Conservation (phyloP, 2,329 filamentous ascomycete species). For the Aureobasidium vineae region DNA sequence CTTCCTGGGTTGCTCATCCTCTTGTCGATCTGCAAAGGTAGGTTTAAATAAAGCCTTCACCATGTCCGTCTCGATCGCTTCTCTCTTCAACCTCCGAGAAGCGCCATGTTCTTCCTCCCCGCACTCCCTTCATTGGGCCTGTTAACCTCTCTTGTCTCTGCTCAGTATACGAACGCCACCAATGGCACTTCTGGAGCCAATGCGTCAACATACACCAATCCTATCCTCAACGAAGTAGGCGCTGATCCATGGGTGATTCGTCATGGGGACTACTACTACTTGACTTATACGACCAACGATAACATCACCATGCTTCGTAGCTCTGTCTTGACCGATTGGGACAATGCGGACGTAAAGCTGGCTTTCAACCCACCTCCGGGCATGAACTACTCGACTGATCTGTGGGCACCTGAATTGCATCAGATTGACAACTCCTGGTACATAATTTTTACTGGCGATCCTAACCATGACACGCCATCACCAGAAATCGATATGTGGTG, state of each 20-base stretch:
- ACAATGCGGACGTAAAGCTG: constrained; percentile 45
- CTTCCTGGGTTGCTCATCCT: background rate
- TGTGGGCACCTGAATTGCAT: constrained; percentile 55
- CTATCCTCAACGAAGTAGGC: constrained; percentile 43
- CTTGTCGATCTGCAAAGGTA: constrained; percentile 2
- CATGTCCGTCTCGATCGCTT: background rate
- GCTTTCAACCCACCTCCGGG: constrained; percentile 46
- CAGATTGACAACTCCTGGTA: constrained; percentile 50
- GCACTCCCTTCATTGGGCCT: background rate
- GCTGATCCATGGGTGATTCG: constrained; percentile 50
- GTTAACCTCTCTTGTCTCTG: background rate
- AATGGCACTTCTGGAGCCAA: background rate
- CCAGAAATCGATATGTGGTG: constrained; percentile 51
- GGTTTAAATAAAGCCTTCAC: background rate
- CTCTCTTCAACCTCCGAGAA: background rate
- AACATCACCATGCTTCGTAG: constrained; percentile 48
- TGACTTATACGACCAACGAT: constrained; percentile 47
- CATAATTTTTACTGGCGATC: constrained; percentile 54
- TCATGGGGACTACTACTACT: constrained; percentile 45
- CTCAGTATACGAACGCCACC: background rate
- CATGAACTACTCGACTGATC: constrained; percentile 48
- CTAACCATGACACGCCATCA: constrained; percentile 47
- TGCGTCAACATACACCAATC: constrained; percentile 46
- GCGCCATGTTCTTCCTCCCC: constrained; percentile 4
- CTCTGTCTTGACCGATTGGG: constrained; percentile 46